phyloP scores from a whole-genome alignment of 495 filamentous ascomycete species.

The Hypoxylon perforatum region DNA sequence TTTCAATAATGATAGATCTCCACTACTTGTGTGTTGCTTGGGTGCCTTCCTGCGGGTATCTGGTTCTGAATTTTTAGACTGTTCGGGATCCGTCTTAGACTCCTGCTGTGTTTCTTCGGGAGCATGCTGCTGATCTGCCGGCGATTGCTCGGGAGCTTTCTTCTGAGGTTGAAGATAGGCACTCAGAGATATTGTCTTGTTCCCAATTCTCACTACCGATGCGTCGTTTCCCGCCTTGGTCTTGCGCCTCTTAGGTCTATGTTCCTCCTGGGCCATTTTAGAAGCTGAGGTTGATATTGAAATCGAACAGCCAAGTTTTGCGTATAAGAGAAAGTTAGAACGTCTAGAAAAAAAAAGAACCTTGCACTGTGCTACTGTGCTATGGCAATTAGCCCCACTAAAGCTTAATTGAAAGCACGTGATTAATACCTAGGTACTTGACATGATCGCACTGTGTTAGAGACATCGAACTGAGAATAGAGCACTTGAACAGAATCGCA shows the following conservation, averaged over 20 bases:
- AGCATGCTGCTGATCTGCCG: conserved; percentile 11
- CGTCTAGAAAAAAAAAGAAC: too few relatives aligned
- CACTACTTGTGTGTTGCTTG: conserved; percentile 1
- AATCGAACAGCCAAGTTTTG: neutral
- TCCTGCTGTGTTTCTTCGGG: conserved; percentile 19
- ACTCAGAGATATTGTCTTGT: conserved; percentile 54
- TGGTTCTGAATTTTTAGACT: neutral
- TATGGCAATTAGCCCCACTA: too few relatives aligned
- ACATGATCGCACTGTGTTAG: too few relatives aligned
- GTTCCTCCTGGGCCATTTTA: conserved; percentile 40
- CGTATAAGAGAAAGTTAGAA: neutral
- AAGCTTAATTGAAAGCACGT: too few relatives aligned
- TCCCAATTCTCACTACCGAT: conserved; percentile 50
- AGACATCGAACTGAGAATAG: too few relatives aligned
- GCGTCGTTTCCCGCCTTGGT: conserved; percentile 37
- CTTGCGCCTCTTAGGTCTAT: conserved; percentile 44
- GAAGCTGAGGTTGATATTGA: conserved; percentile 11
- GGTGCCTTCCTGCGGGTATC: conserved; percentile 4
- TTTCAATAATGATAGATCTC: conserved; percentile 50
- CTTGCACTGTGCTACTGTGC: too few relatives aligned
- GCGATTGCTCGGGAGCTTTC: conserved; percentile 38
- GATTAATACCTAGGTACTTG: too few relatives aligned
- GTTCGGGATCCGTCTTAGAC: conserved; percentile 2
- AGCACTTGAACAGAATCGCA: too few relatives aligned
- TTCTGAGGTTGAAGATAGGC: conserved; percentile 51